phyloP scores from a whole-genome alignment of 2,329 filamentous ascomycete genomes.

The Exophiala oligosperma region DNA sequence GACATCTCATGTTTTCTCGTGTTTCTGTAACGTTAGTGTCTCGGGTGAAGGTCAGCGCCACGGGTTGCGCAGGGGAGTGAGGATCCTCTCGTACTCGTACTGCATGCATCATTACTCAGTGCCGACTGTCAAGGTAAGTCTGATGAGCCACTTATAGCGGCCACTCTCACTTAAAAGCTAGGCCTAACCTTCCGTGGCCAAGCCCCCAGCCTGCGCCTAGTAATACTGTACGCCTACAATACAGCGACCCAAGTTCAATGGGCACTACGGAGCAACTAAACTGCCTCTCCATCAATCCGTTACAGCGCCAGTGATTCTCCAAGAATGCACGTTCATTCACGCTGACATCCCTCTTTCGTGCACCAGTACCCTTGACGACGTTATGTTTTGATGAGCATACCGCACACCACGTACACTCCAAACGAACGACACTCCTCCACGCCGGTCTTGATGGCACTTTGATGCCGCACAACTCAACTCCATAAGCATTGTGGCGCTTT shows the following conservation, averaged over 20 bases:
- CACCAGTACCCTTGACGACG: background rate
- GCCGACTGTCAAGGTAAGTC: background rate
- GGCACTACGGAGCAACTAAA: no score
- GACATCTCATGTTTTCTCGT: background rate
- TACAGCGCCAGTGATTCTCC: background rate
- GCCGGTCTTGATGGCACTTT: conserved; percentile 9
- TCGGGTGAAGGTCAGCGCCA: conserved; percentile 5
- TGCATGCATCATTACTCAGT: no score
- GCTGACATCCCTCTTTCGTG: background rate
- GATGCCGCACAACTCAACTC: conserved; percentile 7
- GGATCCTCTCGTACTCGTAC: no score
- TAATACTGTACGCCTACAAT: no score
- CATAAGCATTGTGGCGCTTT: conserved; percentile 14
- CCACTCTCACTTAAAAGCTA: no score
- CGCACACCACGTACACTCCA: background rate
- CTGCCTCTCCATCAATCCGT: background rate
- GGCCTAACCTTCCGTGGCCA: no score
- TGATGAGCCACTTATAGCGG: background rate
- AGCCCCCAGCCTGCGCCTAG: conserved; percentile 2
- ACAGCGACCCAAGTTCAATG: background rate
- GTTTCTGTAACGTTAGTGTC: conserved; percentile 15
- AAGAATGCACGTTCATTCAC: background rate
- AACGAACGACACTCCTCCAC: background rate
- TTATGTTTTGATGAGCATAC: background rate
- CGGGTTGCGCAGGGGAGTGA: no score